A percentile compares a stretch with the other conserved stretches of the same genome.
Conservation (phyloP, 2,329 filamentous ascomycete genomes). For the Penicillium sp. region DNA sequence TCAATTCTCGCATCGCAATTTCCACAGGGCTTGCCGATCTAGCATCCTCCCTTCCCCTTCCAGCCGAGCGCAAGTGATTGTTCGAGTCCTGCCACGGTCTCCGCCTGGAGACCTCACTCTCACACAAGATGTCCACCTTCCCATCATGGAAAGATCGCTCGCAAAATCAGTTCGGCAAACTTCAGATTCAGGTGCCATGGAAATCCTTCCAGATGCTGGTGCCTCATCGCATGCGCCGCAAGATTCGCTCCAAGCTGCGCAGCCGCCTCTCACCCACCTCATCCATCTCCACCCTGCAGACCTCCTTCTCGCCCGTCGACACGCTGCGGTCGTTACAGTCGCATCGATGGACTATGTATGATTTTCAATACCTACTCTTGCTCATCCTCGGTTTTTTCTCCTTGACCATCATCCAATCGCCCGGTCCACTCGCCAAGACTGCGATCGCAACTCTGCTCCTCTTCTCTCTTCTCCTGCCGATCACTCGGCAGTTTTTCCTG, state of each 20-base stretch:
- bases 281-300: conserved; percentile 69
- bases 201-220: conserved; percentile 47
- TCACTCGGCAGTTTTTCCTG: conserved; percentile 85
- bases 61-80: neutral
- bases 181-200: conserved; percentile 45
- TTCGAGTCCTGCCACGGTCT: conserved; percentile 17
- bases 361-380: conserved; percentile 76
- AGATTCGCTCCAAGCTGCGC: conserved; percentile 63
- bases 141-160: conserved; percentile 45
- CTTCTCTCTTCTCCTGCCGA: conserved; percentile 68
- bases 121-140: conserved; percentile 32
- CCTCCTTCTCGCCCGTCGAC: conserved; percentile 73
- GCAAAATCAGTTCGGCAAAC: conserved; percentile 40
- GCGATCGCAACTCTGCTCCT: conserved; percentile 62
- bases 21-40: too few relatives aligned
- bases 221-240: conserved; percentile 60
- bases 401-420: conserved; percentile 70
- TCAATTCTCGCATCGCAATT: too few relatives aligned
- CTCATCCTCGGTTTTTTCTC: conserved; percentile 73
- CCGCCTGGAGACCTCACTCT: conserved; percentile 13
- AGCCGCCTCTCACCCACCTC: conserved; percentile 62
- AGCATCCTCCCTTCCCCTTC: neutral
- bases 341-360: conserved; percentile 75
- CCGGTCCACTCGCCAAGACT: conserved; percentile 73
- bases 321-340: conserved; percentile 68